A percentile compares a stretch with the other conserved stretches of the same genome.
Conservation (phyloP, 169 alveolate species). For the Plasmodium inui region DNA sequence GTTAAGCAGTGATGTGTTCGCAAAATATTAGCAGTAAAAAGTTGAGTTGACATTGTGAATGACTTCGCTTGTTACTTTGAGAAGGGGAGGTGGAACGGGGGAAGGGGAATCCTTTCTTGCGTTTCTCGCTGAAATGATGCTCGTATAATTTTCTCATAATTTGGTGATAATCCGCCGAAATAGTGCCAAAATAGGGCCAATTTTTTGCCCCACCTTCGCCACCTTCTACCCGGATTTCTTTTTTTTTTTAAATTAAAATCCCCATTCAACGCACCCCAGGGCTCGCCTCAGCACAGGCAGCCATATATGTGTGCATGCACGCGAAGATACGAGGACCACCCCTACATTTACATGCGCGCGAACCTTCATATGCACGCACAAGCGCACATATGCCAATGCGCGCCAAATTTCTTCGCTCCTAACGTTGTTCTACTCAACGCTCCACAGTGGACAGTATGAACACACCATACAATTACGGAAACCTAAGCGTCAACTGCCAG, state of each 20-base stretch:
- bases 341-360: not conserved
- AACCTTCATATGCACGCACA: conserved; percentile 4
- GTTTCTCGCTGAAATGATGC: not conserved
- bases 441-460: conserved; percentile 15
- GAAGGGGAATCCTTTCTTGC: not conserved
- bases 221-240: not conserved
- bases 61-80: not conserved
- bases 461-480: conserved; percentile 5
- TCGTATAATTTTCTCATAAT: not conserved
- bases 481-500: conserved; percentile 12
- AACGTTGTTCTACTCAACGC: not conserved
- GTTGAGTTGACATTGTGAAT: not conserved
- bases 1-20: not conserved
- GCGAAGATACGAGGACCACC: not conserved
- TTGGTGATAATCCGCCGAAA: not conserved
- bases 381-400: not conserved
- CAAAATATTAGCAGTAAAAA: not conserved
- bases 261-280: not conserved
- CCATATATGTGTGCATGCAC: not conserved
- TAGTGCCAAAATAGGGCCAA: not conserved
- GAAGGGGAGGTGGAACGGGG: not conserved
- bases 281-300: not conserved
- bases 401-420: not conserved
- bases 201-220: not conserved
- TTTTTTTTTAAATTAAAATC: not conserved